Evolutionary conservation across 108 stramenopile species (phyloP).

Genomic region (Phaeodactylum tricornutum): DNA sequence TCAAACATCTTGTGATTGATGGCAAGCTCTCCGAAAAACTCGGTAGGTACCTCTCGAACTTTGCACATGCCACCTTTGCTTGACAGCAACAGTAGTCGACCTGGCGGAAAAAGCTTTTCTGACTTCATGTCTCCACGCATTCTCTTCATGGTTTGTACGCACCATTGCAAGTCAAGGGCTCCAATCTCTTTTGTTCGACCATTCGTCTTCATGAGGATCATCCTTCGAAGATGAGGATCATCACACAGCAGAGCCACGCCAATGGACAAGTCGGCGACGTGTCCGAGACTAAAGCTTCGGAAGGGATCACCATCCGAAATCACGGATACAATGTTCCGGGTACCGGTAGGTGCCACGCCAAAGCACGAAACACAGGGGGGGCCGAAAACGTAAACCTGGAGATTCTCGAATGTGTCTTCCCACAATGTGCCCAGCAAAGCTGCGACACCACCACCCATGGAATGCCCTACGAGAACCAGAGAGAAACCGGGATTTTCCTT

Average conservation of each 20-base stretch:
- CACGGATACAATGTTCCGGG: constrained; percentile 32
- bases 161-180: constrained; percentile 28
- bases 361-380: constrained; percentile 17
- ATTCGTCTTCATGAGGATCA: constrained; percentile 27
- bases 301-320: constrained; percentile 72
- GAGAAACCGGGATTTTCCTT: constrained; percentile 27
- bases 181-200: constrained; percentile 14
- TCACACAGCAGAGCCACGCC: constrained; percentile 47
- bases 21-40: too few relatives aligned
- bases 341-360: constrained; percentile 4
- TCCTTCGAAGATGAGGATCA: constrained; percentile 35
- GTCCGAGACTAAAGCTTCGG: constrained; percentile 49
- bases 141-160: constrained; percentile 24
- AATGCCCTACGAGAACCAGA: constrained; percentile 59
- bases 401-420: constrained; percentile 24
- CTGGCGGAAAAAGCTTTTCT: constrained; percentile 61
- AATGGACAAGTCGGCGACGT: constrained; percentile 45
- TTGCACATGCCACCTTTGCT: too few relatives aligned
- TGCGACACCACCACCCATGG: constrained; percentile 57
- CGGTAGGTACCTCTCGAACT: too few relatives aligned
- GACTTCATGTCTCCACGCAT: constrained; percentile 28
- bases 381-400: constrained; percentile 10
- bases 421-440: constrained; percentile 52
- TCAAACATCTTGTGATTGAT: too few relatives aligned
- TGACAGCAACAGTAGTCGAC: constrained; percentile 20